Conservation (phyloP, 2,329 filamentous ascomycete species). For the Fonsecaea pugnacius region DNA sequence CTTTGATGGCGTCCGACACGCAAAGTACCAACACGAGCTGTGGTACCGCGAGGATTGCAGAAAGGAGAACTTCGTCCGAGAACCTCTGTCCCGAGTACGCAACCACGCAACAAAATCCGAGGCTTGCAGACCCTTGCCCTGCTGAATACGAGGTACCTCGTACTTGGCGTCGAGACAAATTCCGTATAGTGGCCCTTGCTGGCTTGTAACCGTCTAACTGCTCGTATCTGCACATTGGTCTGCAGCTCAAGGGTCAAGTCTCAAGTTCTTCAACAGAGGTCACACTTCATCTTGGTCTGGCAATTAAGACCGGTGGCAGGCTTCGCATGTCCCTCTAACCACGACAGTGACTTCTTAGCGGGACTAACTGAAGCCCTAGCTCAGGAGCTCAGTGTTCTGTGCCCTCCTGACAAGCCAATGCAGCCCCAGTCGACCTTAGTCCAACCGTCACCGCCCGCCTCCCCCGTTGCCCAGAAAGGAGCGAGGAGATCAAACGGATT, state of each 20-base stretch:
- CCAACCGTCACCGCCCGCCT: not conserved
- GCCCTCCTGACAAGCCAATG: not conserved
- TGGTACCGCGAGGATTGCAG: not conserved
- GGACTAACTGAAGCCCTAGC: not conserved
- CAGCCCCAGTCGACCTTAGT: not conserved
- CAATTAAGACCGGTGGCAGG: not conserved
- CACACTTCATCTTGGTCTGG: not conserved
- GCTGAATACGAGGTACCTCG: not conserved
- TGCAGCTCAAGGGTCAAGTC: not conserved
- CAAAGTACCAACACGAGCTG: not conserved
- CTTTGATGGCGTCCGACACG: not conserved
- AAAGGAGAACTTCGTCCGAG: not conserved
- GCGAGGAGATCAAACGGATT: not conserved
- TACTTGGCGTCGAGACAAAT: not conserved
- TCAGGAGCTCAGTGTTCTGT: not conserved
- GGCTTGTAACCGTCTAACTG: not conserved
- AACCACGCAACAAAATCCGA: not conserved
- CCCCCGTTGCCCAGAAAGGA: not conserved
- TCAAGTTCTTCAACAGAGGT: not conserved
- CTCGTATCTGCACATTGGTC: not conserved
- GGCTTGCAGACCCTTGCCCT: not conserved
- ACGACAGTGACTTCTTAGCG: not conserved
- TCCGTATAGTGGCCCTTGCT: not conserved
- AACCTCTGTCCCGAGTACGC: not conserved
- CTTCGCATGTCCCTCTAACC: not conserved